Evolutionary conservation across 768 basidiomycete genomes (phyloP), one percentile per base, ranked within the genome.

Genomic region (Boletus vermiculosoides): DNA sequence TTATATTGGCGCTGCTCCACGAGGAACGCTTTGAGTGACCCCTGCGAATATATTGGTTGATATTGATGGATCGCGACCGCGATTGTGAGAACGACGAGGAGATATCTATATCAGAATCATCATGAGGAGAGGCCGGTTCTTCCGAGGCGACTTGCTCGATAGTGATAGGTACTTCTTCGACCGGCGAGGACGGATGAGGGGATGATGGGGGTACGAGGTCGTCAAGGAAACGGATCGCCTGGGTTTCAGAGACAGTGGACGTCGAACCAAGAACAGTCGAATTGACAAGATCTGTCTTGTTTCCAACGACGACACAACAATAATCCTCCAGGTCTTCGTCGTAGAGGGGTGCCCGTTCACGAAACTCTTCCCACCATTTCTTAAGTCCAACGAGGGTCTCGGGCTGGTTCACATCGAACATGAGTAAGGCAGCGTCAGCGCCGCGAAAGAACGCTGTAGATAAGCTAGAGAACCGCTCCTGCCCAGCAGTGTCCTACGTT

Each of bases 401-500:
- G 0, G 84, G 83, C 4, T 80, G 68, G 61, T 86, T 90, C 31
- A 89, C 87, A 65, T 93, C 90, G 69, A 88, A 94, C 76, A 92
- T 82, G 61, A 94, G 80, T 16, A 94, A 58, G 1, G 81, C 90
- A 1, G 91, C 92, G 64, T 93, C 90, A 3, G 91, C 89, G 2
- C 89, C 89, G 7, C 92, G 83, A 63, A 92, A 94, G 73, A 94
- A 94, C 0, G 92, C 90, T 0, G 82, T 77, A 0, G 91, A 90
- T 18, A 94, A 79, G 40, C 82, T 86, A 1, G 90, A 90, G 74
- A 94, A 94, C 5, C 92, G 83, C 65, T 94, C 92, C 69, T 94
- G 92, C 2, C 92, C 92, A 1, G 90, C 89, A 0, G 90, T 92
- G 66, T 93, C 91, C 87, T 91, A 62, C 23, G 58, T 46, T 28